Percentiles rank a stretch among this genome's conserved stretches.
These are phyloP conservation scores for Penicillium salamii DNA, from an alignment of 495 filamentous ascomycete genomes.

Conservation along the genomic window DNA sequence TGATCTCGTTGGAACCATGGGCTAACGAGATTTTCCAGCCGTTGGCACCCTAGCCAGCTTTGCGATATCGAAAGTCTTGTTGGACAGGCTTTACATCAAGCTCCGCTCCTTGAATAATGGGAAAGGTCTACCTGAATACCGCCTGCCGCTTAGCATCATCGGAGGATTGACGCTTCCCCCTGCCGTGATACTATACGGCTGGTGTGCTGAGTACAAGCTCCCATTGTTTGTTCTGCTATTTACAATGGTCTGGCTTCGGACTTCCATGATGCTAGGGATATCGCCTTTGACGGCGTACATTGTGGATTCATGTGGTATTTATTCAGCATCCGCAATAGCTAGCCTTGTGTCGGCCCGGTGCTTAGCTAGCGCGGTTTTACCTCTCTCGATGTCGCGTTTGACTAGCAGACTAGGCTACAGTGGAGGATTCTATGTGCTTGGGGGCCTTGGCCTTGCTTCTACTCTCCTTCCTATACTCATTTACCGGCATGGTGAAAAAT, in stretches of 20 bases:
- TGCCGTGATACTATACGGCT: background rate
- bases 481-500: background rate
- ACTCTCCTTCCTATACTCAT: background rate
- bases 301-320: background rate
- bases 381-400: background rate
- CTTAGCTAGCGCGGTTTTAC: background rate
- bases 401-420: background rate
- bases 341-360: background rate
- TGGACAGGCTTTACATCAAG: background rate
- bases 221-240: background rate
- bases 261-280: background rate
- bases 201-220: background rate
- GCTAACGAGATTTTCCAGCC: background rate
- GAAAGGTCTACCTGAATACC: background rate
- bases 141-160: background rate
- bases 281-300: background rate
- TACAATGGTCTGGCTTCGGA: background rate
- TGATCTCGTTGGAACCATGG: background rate
- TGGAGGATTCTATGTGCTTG: background rate
- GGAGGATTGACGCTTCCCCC: background rate
- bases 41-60: background rate
- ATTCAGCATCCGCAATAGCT: slow-evolving; percentile 1
- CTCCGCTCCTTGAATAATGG: background rate
- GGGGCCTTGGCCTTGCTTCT: background rate
- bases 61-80: background rate